Evolutionary conservation across 2,329 filamentous ascomycete genomes (phyloP), one percentile per base, ranked within the genome.

Genomic region (Xylariaceae sp.): DNA sequence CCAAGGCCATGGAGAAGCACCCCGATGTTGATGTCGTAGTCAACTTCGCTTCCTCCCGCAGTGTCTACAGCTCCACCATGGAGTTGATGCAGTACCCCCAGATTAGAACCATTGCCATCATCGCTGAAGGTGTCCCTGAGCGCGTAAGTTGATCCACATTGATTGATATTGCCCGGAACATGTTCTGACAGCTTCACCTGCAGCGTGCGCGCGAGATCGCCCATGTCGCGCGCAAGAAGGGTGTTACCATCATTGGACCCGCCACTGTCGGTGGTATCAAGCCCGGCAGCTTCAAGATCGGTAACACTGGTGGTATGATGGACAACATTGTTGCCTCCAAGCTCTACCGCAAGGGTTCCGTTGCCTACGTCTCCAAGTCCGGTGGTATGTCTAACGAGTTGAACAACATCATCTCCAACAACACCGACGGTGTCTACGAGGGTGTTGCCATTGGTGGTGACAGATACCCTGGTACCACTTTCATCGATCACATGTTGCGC

Each of bases 241-340:
- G 93, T 65, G 89, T 99, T 75, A 97, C 92, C 78, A 99, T 99
- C 77, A 97, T 99, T 74, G 94, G 94, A 67, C 94, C 94, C 66
- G 94, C 94, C 71, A 99, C 94, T 58, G 94, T 99, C 65, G 94
- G 94, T 86, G 94, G 94, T 73, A 97, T 99, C 82, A 99, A 97
- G 87, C 94, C 94, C 64, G 94, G 94, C 77, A 90, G 90, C 76
- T 99, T 93, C 89, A 99, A 97, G 87, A 99, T 99, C 67, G 94
- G 94, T 77, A 99, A 99, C 86, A 99, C 94, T 72, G 94, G 94
- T 85, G 94, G 94, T 79, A 99, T 99, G 94, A 99, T 99, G 94
- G 94, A 99, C 86, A 99, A 99, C 86, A 99, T 99, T 73, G 94
- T 99, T 66, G 92, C 94, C 70, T 97, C 94, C 76, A 99, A 99